These are phyloP conservation scores for Cercospora brassicicola DNA, from an alignment of 2,329 filamentous ascomycete species.

Conservation along the genomic window DNA sequence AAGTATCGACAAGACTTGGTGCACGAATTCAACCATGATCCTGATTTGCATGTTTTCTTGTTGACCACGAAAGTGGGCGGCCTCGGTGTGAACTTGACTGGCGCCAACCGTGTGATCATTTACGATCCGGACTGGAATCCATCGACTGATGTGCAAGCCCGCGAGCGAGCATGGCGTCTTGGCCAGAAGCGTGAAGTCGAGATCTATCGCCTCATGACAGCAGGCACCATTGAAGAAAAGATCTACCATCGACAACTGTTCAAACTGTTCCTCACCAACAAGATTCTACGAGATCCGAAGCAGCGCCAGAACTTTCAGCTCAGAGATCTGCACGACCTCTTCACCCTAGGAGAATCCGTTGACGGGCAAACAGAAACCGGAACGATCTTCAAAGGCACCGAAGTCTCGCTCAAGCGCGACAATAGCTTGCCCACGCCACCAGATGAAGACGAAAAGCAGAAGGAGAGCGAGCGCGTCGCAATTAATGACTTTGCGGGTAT, in stretches of 20 bases:
- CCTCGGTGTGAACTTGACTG: constrained; percentile 89
- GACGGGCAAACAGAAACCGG: constrained; percentile 75
- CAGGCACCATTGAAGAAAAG: constrained; percentile 97
- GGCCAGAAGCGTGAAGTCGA: constrained; percentile 94
- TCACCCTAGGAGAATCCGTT: constrained; percentile 71
- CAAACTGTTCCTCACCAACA: constrained; percentile 96
- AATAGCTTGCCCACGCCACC: constrained; percentile 34
- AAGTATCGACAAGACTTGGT: constrained; percentile 86
- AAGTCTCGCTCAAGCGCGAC: constrained; percentile 62
- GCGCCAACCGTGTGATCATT: constrained; percentile 93
- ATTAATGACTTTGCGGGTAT: constrained; percentile 44
- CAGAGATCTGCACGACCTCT: constrained; percentile 87
- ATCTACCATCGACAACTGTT: constrained; percentile 99
- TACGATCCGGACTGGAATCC: constrained; percentile 99
- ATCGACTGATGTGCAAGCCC: constrained; percentile 90
- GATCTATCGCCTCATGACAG: constrained; percentile 96
- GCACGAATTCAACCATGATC: constrained; percentile 84
- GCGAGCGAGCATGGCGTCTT: constrained; percentile 91
- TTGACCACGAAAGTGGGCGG: constrained; percentile 95
- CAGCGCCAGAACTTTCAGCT: constrained; percentile 89
- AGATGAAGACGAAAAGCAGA: constrained; percentile 30
- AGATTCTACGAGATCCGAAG: constrained; percentile 90
- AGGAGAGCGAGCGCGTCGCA: constrained; percentile 19
- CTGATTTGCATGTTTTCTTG: constrained; percentile 80
- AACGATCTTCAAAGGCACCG: constrained; percentile 81